Conservation (phyloP, 495 filamentous ascomycete species). For the Hypoxylon intermedium region DNA sequence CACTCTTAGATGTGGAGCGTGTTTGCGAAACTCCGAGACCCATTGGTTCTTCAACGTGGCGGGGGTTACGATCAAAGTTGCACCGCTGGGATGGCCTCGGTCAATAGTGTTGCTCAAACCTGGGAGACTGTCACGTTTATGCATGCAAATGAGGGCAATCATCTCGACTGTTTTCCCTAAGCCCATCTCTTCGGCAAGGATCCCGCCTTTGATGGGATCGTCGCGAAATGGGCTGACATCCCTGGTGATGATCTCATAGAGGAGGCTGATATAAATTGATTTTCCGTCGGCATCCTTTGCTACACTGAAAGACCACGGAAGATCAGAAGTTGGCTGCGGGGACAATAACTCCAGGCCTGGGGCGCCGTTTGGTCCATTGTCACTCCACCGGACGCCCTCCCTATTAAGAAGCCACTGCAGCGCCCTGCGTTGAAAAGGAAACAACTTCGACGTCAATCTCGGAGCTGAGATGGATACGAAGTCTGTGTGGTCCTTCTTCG, state of each 20-base stretch:
- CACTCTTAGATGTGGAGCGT: constrained; percentile 42
- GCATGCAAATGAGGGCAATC: constrained; percentile 74
- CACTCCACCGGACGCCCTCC: constrained; percentile 50
- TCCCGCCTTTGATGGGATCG: constrained; percentile 64
- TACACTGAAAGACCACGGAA: constrained; percentile 36
- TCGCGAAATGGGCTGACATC: constrained; percentile 58
- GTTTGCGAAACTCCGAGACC: constrained; percentile 73
- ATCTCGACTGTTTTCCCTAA: constrained; percentile 94
- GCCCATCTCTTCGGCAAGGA: constrained; percentile 94
- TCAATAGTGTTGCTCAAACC: constrained; percentile 34
- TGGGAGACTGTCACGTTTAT: constrained; percentile 49
- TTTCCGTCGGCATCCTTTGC: constrained; percentile 45
- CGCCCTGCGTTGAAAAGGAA: constrained; percentile 54
- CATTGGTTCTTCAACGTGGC: constrained; percentile 84
- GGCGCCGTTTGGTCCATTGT: constrained; percentile 2
- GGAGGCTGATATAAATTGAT: constrained; percentile 59
- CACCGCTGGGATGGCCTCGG: constrained; percentile 57
- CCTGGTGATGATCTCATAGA: constrained; percentile 67
- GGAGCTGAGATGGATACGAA: constrained; percentile 36
- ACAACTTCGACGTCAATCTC: constrained; percentile 44
- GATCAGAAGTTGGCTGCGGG: constrained; percentile 6
- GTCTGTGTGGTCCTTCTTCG: constrained; percentile 39
- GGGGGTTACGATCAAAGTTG: constrained; percentile 89
- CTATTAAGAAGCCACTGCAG: constrained; percentile 55
- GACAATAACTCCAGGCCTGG: constrained; percentile 30